phyloP scores from a whole-genome alignment of 371 early-diverging fungal species.

The Actinomucor elegans region DNA sequence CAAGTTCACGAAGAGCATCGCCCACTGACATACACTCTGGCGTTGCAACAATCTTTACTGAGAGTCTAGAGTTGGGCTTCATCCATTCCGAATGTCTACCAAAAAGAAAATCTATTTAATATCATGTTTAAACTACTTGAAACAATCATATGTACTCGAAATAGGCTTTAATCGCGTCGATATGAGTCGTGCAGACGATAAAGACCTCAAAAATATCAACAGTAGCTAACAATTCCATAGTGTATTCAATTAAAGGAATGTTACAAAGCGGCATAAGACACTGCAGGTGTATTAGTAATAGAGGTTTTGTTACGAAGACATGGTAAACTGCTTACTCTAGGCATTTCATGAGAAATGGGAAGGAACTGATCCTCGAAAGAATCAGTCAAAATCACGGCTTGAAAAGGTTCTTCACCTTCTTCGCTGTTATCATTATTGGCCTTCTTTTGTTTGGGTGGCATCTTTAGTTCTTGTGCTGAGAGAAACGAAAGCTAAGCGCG shows the following conservation, averaged over 20 bases:
- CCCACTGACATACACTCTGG: slow-evolving; percentile 86
- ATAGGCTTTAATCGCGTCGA: slow-evolving; percentile 82
- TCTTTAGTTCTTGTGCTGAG: not conserved
- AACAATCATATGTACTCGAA: slow-evolving; percentile 58
- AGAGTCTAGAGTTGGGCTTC: slow-evolving; percentile 59
- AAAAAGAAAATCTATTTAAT: not conserved
- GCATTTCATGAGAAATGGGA: slow-evolving; percentile 86
- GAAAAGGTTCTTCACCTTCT: slow-evolving; percentile 62
- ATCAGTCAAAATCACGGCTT: slow-evolving; percentile 94
- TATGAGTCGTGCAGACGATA: slow-evolving; percentile 82
- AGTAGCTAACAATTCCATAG: slow-evolving; percentile 85
- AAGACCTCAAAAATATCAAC: slow-evolving; percentile 87
- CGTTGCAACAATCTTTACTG: slow-evolving; percentile 72
- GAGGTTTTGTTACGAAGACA: not conserved
- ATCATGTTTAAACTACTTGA: not conserved
- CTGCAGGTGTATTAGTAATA: slow-evolving; percentile 39
- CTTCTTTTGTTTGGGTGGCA: slow-evolving; percentile 46
- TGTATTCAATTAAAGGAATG: slow-evolving; percentile 93
- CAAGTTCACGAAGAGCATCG: slow-evolving; percentile 91
- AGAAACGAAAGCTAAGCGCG: not conserved
- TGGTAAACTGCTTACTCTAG: slow-evolving; percentile 62
- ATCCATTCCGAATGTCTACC: slow-evolving; percentile 73
- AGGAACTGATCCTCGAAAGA: slow-evolving; percentile 85
- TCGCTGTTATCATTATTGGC: slow-evolving; percentile 26
- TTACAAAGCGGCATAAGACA: slow-evolving; percentile 93